Evolutionary conservation across 805 yeast species (phyloP).

Genomic region (Candida saitoana): DNA sequence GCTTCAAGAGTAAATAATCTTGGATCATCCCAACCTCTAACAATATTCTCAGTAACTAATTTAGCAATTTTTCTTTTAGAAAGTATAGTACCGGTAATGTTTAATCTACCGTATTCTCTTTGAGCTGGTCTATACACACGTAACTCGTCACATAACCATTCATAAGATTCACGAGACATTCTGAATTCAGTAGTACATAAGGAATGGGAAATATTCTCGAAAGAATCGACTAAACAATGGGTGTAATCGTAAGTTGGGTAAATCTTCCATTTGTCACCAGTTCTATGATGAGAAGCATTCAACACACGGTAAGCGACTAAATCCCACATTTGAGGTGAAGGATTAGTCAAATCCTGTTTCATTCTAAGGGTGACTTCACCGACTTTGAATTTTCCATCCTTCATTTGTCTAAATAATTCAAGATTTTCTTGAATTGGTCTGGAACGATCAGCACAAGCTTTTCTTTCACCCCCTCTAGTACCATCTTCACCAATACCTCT

Average conservation of each 20-base stretch:
- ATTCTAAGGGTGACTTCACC: slow-evolving; percentile 95
- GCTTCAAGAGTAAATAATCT: slow-evolving; percentile 92
- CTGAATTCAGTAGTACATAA: slow-evolving; percentile 95
- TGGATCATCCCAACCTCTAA: slow-evolving; percentile 98
- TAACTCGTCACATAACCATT: slow-evolving; percentile 95
- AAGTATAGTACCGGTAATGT: slow-evolving; percentile 88
- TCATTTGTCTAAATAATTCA: slow-evolving; percentile 82
- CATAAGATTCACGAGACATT: slow-evolving; percentile 89
- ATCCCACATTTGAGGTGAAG: slow-evolving; percentile 99
- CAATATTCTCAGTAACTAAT: slow-evolving; percentile 74
- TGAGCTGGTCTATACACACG: slow-evolving; percentile 98
- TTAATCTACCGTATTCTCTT: slow-evolving; percentile 96
- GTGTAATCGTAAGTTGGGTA: slow-evolving; percentile 99
- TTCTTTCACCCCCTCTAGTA: slow-evolving; percentile 88
- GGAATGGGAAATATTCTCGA: slow-evolving; percentile 94
- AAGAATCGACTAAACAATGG: slow-evolving; percentile 96
- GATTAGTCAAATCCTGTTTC: slow-evolving; percentile 88
- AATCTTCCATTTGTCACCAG: slow-evolving; percentile 96
- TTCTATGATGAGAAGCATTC: slow-evolving; percentile 90
- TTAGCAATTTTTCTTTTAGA: slow-evolving; percentile 95
- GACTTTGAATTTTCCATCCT: slow-evolving; percentile 79
- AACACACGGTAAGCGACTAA: slow-evolving; percentile 93
- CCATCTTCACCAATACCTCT: slow-evolving; percentile 93
- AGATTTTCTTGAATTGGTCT: slow-evolving; percentile 72
- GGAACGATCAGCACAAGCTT: slow-evolving; percentile 72